phyloP scores from a whole-genome alignment of 345 rosid genomes.

The Salix purpurea region DNA sequence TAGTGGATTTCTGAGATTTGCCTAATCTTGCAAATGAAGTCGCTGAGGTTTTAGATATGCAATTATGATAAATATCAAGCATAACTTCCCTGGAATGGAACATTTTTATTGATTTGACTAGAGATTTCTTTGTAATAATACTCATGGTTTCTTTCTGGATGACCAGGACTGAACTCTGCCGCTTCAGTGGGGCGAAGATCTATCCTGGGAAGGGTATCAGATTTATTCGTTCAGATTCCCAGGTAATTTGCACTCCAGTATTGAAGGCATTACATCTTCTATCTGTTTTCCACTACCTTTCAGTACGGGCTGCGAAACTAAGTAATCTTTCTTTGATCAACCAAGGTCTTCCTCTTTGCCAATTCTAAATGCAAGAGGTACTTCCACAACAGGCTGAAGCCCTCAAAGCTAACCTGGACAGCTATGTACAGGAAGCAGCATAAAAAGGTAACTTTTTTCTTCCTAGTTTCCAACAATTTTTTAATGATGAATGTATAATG shows the following conservation, averaged over 20 bases:
- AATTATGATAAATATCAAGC: not conserved
- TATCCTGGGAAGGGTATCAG: conserved; percentile 71
- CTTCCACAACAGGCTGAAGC: conserved; percentile 89
- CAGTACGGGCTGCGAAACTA: not conserved
- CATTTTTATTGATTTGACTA: not conserved
- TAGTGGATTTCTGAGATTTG: not conserved
- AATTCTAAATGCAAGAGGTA: conserved; percentile 94
- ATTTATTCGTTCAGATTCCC: conserved; percentile 69
- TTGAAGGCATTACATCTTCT: not conserved
- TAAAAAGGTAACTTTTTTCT: conserved; percentile 43
- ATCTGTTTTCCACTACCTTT: not conserved
- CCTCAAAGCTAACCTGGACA: conserved; percentile 85
- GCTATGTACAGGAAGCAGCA: conserved; percentile 72
- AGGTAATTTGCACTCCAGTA: conserved; percentile 31
- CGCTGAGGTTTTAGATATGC: not conserved
- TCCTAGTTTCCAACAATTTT: not conserved
- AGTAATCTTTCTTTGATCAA: not conserved
- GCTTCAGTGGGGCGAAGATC: conserved; percentile 70
- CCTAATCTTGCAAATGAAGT: not conserved
- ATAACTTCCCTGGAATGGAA: not conserved
- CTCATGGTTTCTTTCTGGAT: not conserved
- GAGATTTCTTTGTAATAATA: not conserved
- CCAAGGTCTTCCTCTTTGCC: conserved; percentile 77
- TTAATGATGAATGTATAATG: not conserved
- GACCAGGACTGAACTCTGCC: conserved; percentile 62